Percentiles rank a stretch among this genome's conserved stretches.
phyloP scores from a whole-genome alignment of 345 rosid genomes.

The Heritiera fomes region DNA sequence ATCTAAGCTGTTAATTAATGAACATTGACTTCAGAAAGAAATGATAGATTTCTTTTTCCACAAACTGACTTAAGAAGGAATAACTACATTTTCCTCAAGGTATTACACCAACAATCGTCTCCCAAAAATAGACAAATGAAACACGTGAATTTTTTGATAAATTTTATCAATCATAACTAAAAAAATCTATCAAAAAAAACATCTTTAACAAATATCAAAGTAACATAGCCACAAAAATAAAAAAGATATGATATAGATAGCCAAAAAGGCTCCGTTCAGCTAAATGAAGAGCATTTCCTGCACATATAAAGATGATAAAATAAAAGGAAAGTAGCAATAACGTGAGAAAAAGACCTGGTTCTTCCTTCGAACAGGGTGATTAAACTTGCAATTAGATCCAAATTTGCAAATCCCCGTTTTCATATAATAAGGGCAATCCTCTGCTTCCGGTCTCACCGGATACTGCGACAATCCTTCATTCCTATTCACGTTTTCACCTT shows the following conservation, averaged over 20 bases:
- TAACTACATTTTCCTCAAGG: not conserved
- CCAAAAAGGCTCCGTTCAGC: not conserved
- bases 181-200: not conserved
- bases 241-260: not conserved
- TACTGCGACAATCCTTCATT: slow-evolving; percentile 37
- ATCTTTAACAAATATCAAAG: not conserved
- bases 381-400: slow-evolving; percentile 86
- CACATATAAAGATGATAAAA: not conserved
- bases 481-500: slow-evolving; percentile 23
- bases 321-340: not conserved
- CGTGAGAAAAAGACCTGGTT: slow-evolving; percentile 45
- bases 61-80: not conserved
- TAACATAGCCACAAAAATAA: not conserved
- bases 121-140: not conserved
- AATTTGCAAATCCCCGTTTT: slow-evolving; percentile 82
- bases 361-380: slow-evolving; percentile 65
- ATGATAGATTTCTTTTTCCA: not conserved
- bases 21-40: not conserved
- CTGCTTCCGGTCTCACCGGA: slow-evolving; percentile 80
- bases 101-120: not conserved
- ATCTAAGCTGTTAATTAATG: not conserved
- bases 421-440: slow-evolving; percentile 81
- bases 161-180: not conserved
- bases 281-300: not conserved
- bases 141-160: not conserved